Evolutionary conservation across 805 yeast genomes (phyloP).

Genomic region (Suhomyces emberorum): DNA sequence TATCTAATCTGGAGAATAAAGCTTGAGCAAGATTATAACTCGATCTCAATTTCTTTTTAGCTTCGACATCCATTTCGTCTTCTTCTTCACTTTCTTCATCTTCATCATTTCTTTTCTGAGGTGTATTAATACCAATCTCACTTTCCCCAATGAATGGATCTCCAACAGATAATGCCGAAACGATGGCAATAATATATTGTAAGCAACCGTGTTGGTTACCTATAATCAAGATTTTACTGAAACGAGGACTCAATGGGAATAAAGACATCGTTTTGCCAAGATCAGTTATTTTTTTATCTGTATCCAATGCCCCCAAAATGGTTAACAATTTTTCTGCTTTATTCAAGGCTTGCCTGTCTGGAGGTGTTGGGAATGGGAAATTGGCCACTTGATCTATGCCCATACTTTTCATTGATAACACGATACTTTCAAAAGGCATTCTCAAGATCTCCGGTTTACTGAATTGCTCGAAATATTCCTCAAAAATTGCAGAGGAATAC

Average conservation of each 20-base stretch:
- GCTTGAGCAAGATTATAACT: slow-evolving; percentile 58
- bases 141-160: slow-evolving; percentile 79
- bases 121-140: slow-evolving; percentile 57
- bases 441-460: slow-evolving; percentile 85
- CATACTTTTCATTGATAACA: slow-evolving; percentile 93
- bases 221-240: slow-evolving; percentile 81
- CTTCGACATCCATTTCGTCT: slow-evolving; percentile 37
- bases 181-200: slow-evolving; percentile 86
- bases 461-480: slow-evolving; percentile 78
- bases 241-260: slow-evolving; percentile 93
- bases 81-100: slow-evolving; percentile 35
- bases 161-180: slow-evolving; percentile 89
- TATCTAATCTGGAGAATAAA: slow-evolving; percentile 65
- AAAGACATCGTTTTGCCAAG: slow-evolving; percentile 83
- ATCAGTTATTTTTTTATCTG: slow-evolving; percentile 58
- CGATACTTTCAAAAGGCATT: slow-evolving; percentile 97
- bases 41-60: slow-evolving; percentile 40
- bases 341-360: slow-evolving; percentile 56
- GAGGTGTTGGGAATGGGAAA: slow-evolving; percentile 96
- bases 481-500: slow-evolving; percentile 90
- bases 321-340: slow-evolving; percentile 68
- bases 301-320: slow-evolving; percentile 74
- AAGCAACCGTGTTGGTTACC: slow-evolving; percentile 86
- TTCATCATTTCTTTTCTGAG: slow-evolving; percentile 16
- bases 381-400: slow-evolving; percentile 87